phyloP scores from a whole-genome alignment of 805 yeast genomes.

The Gaillardinia entomophila region DNA sequence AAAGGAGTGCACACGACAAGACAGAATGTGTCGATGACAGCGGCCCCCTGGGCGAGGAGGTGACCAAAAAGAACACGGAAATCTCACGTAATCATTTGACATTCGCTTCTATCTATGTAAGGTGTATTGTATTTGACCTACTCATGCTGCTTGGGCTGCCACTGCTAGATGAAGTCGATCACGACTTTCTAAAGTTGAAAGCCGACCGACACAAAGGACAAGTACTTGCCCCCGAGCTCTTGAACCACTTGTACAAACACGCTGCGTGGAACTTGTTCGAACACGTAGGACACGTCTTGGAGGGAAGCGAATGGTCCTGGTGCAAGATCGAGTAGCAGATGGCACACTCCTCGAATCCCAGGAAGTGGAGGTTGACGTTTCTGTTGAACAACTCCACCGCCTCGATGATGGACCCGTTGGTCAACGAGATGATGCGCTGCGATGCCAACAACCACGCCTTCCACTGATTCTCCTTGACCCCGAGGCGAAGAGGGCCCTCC shows the following conservation, averaged over 20 bases:
- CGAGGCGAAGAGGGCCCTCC: constrained; percentile 72
- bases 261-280: constrained; percentile 92
- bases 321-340: constrained; percentile 91
- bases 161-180: not conserved
- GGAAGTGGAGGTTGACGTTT: constrained; percentile 78
- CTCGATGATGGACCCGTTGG: constrained; percentile 65
- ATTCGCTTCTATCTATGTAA: not conserved
- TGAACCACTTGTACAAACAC: constrained; percentile 95
- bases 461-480: constrained; percentile 91
- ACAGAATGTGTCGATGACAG: constrained; percentile 27
- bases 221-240: constrained; percentile 84
- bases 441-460: constrained; percentile 92
- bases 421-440: constrained; percentile 71
- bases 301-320: constrained; percentile 85
- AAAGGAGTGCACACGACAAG: constrained; percentile 23
- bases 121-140: no score
- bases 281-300: constrained; percentile 85
- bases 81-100: not conserved
- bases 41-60: constrained; percentile 35
- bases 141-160: no score
- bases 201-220: constrained; percentile 90
- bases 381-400: constrained; percentile 64
- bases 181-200: constrained; percentile 36
- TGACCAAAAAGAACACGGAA: not conserved
- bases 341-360: constrained; percentile 95